Conservation (phyloP, 2,329 filamentous ascomycete genomes). For the Clonostachys sp. region DNA sequence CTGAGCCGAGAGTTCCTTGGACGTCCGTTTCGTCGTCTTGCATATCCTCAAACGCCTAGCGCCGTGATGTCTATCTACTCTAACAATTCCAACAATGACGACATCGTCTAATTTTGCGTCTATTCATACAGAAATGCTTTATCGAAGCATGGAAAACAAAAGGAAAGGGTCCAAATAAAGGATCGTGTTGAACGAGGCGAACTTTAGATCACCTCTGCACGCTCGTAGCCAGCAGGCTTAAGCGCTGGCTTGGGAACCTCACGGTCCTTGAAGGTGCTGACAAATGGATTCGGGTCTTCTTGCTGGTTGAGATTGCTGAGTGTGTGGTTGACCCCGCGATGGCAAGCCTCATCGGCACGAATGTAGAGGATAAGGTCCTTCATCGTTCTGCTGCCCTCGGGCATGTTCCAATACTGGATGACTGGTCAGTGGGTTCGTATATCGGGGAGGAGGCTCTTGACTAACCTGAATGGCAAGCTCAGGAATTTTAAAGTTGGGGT, state of each 20-base stretch:
- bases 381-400: slow-evolving; percentile 78
- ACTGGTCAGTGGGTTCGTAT: neutral
- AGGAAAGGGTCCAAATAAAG: too few relatives aligned
- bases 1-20: too few relatives aligned
- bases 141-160: too few relatives aligned
- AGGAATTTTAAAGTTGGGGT: slow-evolving; percentile 66
- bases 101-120: too few relatives aligned
- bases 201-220: slow-evolving; percentile 67
- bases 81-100: too few relatives aligned
- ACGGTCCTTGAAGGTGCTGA: slow-evolving; percentile 72
- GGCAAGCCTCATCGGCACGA: slow-evolving; percentile 82
- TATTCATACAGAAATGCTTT: too few relatives aligned
- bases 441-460: neutral
- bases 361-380: slow-evolving; percentile 84
- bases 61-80: too few relatives aligned
- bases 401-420: slow-evolving; percentile 82
- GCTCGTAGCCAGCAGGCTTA: slow-evolving; percentile 74
- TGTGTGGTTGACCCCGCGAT: slow-evolving; percentile 94
- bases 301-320: slow-evolving; percentile 82
- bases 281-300: slow-evolving; percentile 88
- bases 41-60: too few relatives aligned
- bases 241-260: slow-evolving; percentile 60
- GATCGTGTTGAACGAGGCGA: neutral
- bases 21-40: too few relatives aligned
- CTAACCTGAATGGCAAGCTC: slow-evolving; percentile 71